Conservation (phyloP, 202 grass and related monocot genomes). For the Hordeum pubiflorum region DNA sequence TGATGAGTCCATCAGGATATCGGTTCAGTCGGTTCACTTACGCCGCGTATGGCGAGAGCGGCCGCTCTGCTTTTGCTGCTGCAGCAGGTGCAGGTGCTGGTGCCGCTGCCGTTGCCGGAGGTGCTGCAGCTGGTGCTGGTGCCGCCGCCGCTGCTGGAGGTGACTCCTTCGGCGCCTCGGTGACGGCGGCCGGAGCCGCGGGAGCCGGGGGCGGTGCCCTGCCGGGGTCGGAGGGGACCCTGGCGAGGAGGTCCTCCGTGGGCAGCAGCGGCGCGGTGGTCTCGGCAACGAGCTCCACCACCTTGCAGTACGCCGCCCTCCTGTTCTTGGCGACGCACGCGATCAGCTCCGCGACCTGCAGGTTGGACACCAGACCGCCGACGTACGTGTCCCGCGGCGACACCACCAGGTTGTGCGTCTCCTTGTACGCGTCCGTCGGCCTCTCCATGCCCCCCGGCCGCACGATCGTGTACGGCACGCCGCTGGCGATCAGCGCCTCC, state of each 20-base stretch:
- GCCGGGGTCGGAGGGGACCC: conserved; percentile 41
- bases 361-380: conserved; percentile 79
- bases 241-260: conserved; percentile 67
- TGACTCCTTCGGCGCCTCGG: neutral
- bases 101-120: neutral
- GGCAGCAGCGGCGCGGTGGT: conserved; percentile 56
- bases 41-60: neutral
- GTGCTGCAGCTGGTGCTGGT: neutral
- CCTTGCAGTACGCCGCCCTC: conserved; percentile 59
- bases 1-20: neutral
- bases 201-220: neutral
- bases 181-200: neutral
- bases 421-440: conserved; percentile 89
- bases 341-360: conserved; percentile 90
- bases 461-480: conserved; percentile 82
- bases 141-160: neutral
- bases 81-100: neutral
- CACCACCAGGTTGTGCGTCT: conserved; percentile 88
- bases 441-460: conserved; percentile 91
- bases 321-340: conserved; percentile 64
- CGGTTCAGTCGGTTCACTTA: neutral
- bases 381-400: conserved; percentile 62
- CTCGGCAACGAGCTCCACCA: conserved; percentile 74
- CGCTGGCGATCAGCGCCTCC: conserved; percentile 70
- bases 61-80: neutral